Percentiles rank a stretch among this genome's conserved stretches.
Evolutionary conservation across 1,284 basidiomycete genomes (phyloP).

Genomic region (Trametes pubescens): DNA sequence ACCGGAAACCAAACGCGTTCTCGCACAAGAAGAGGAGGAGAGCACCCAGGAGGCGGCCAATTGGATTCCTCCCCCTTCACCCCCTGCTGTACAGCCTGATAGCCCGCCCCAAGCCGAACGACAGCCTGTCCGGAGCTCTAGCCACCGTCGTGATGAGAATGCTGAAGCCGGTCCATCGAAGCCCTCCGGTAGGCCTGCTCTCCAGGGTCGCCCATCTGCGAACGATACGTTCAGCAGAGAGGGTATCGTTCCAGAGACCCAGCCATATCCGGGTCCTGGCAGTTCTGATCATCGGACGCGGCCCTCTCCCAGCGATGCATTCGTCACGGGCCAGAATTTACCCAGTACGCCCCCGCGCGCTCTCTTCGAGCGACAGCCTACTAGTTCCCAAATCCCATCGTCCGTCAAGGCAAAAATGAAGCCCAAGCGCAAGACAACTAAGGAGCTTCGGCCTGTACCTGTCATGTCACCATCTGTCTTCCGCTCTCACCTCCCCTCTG

Average conservation of each 20-base stretch:
- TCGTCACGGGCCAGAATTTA: neutral
- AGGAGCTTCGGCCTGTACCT: slow-evolving; percentile 31
- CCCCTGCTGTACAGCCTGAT: neutral
- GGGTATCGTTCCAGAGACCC: slow-evolving; percentile 34
- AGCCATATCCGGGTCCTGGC: slow-evolving; percentile 2
- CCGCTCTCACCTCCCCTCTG: slow-evolving; percentile 28
- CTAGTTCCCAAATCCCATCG: slow-evolving; percentile 10
- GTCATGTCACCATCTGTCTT: slow-evolving; percentile 34
- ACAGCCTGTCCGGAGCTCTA: neutral
- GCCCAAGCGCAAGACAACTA: slow-evolving; percentile 15
- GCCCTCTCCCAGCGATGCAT: slow-evolving; percentile 6
- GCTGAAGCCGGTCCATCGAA: slow-evolving; percentile 14
- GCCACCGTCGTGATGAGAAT: neutral
- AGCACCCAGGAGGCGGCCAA: slow-evolving; percentile 30
- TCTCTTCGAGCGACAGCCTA: neutral
- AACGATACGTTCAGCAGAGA: slow-evolving; percentile 35
- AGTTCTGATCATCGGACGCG: slow-evolving; percentile 2
- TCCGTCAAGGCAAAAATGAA: slow-evolving; percentile 32
- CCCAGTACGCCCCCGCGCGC: slow-evolving; percentile 25
- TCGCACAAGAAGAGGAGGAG: slow-evolving; percentile 34
- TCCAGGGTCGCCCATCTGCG: slow-evolving; percentile 18
- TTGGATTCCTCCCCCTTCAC: neutral
- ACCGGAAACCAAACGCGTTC: slow-evolving; percentile 10
- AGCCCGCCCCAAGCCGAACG: neutral
- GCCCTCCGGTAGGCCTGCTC: neutral